These are phyloP conservation scores for Juglanconis juglandina DNA, from an alignment of 2,329 filamentous ascomycete genomes.

Conservation along the genomic window DNA sequence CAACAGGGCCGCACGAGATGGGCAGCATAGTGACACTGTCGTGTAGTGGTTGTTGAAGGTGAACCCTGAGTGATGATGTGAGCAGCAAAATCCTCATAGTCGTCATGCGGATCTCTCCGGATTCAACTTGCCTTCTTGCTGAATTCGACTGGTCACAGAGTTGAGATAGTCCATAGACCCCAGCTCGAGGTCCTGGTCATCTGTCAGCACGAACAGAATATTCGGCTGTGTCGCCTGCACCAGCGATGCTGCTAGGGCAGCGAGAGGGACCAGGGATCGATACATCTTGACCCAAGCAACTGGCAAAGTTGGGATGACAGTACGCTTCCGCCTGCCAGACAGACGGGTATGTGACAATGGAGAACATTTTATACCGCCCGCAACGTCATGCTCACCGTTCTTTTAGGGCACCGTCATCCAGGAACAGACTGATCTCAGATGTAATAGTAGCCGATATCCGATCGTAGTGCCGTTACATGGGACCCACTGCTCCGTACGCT, in stretches of 20 bases:
- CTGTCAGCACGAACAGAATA: slow-evolving; percentile 16
- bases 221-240: slow-evolving; percentile 17
- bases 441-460: neutral
- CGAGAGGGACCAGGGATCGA: slow-evolving; percentile 9
- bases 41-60: slow-evolving; percentile 51
- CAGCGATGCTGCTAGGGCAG: slow-evolving; percentile 11
- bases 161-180: slow-evolving; percentile 13
- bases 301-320: neutral
- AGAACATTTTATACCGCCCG: neutral
- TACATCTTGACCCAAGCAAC: slow-evolving; percentile 9
- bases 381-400: neutral
- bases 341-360: neutral
- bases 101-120: neutral
- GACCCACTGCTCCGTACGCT: neutral
- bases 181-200: slow-evolving; percentile 18
- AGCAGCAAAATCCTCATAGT: neutral
- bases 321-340: neutral
- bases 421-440: neutral
- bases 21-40: slow-evolving; percentile 60
- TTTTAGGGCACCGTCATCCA: neutral
- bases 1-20: slow-evolving; percentile 58
- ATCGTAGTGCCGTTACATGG: neutral
- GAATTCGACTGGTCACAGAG: slow-evolving; percentile 10
- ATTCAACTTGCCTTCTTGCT: slow-evolving; percentile 6
- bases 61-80: slow-evolving; percentile 4